Base-by-base conservation (phyloP, 345 rosid genomes). In the Garcia nutans region DNA sequence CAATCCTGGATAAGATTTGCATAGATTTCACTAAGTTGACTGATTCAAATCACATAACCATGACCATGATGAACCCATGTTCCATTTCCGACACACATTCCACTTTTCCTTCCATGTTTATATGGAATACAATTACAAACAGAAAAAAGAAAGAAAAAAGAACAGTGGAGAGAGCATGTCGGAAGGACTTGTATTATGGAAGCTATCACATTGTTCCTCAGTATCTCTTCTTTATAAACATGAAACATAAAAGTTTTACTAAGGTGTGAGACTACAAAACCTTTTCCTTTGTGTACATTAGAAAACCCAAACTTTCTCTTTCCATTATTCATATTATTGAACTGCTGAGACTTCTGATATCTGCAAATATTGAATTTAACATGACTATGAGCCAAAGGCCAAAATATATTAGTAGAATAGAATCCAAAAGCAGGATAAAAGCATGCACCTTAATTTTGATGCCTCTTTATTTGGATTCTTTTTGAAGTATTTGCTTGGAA, bases 261-360 rank as follows among this genome's bases (percentile, higher is more conserved):
- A 49, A 65, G 65, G n/a, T 24, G 41, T 47, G 23, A 16, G 19
- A 60, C 16, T 50, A 82, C 87, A 66, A 17, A 70, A 91, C 97
- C 93, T 88, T 84, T 85, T 31, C 87, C 87, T 63, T 2, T 78
- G 54, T 65, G 77, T 77, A 75, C 83, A 78, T 83, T 84, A 68
- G 81, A 66, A 82, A 49, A 74, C 31, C 85, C 85, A 74, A 74
- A 82, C 77, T 85, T 90, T 72, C 87, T 88, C 85, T 90, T 89
- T 72, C 65, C 70, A 65, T 81, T 84, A 70, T 83, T 72, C 72
- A 8, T 69, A 67, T 80, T 85, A 77, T 81, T 87, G 72, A 76
- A 78, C 69, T 86, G 91, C 69, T 86, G 91, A 65, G 92, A 77
- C 47, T 84, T 88, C 71, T 88, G 86, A 75, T 78, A 79, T 79